phyloP scores from a whole-genome alignment of 805 yeast genomes.

The Kuraishia cidri region DNA sequence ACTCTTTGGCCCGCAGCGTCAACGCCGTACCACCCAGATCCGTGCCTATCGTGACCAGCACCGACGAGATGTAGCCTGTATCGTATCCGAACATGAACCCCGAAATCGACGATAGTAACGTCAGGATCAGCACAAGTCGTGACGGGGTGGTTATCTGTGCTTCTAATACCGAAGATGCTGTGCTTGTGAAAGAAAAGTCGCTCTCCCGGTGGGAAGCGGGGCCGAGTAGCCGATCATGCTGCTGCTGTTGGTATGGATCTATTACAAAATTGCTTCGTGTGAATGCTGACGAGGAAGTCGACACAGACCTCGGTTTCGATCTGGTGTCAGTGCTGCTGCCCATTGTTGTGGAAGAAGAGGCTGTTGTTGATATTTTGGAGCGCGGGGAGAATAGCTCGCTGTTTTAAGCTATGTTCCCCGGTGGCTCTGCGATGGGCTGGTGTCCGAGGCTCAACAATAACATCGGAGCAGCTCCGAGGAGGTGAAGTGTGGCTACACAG shows the following conservation, averaged over 20 bases:
- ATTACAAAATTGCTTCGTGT: too few relatives aligned
- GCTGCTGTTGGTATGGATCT: not conserved
- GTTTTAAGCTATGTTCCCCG: too few relatives aligned
- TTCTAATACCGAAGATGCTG: not conserved
- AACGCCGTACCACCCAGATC: slow-evolving; percentile 30
- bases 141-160: slow-evolving; percentile 18
- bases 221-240: not conserved
- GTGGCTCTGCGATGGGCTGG: too few relatives aligned
- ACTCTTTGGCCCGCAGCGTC: slow-evolving; percentile 36
- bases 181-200: not conserved
- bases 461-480: too few relatives aligned
- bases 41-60: slow-evolving; percentile 40
- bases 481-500: too few relatives aligned
- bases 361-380: too few relatives aligned
- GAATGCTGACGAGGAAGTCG: too few relatives aligned
- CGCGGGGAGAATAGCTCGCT: too few relatives aligned
- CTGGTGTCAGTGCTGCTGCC: too few relatives aligned
- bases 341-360: too few relatives aligned
- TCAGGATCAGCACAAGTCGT: slow-evolving; percentile 29
- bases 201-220: not conserved
- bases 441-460: too few relatives aligned
- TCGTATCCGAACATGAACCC: slow-evolving; percentile 58
- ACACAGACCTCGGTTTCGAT: too few relatives aligned
- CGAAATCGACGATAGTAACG: slow-evolving; percentile 41
- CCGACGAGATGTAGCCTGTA: slow-evolving; percentile 52